These are phyloP conservation scores for Neoboletus brunneissimus DNA, from an alignment of 768 basidiomycete species.

Conservation along the genomic window DNA sequence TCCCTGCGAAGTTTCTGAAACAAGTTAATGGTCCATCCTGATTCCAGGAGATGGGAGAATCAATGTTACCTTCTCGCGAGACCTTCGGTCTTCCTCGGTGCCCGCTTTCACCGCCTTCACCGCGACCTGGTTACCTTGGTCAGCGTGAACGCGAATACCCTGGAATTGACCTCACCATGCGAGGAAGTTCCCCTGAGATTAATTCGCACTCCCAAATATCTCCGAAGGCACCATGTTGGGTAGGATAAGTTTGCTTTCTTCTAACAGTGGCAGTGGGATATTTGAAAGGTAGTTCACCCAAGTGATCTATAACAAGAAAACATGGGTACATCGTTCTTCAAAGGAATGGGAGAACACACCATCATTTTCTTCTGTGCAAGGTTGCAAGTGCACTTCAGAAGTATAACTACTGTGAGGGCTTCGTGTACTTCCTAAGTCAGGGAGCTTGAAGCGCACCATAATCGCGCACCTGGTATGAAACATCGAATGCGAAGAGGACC, in stretches of 20 bases:
- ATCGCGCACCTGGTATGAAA: conserved; percentile 7
- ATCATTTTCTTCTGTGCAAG: conserved; percentile 4
- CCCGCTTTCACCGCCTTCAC: conserved; percentile 18
- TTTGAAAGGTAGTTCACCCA: conserved; percentile 6
- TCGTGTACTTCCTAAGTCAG: background rate
- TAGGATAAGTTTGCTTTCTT: conserved; percentile 6
- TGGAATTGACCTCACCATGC: conserved; percentile 1
- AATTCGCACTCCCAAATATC: conserved; percentile 28
- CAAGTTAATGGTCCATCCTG: background rate
- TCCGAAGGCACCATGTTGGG: conserved; percentile 14
- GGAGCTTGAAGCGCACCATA: background rate
- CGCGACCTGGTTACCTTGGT: conserved; percentile 13
- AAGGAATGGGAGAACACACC: background rate
- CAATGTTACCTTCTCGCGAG: conserved; percentile 14
- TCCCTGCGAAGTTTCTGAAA: conserved; percentile 30
- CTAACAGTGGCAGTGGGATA: background rate
- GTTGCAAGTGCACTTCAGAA: conserved; percentile 8
- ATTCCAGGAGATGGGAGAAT: background rate
- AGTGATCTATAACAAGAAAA: conserved; percentile 1
- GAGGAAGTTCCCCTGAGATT: background rate
- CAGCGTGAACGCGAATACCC: background rate
- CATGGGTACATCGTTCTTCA: background rate
- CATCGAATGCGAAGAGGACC: conserved; percentile 1
- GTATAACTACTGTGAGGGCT: conserved; percentile 15
- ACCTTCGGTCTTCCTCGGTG: background rate